Evolutionary conservation across 2,329 filamentous ascomycete species (phyloP), one percentile per base, ranked within the genome.

Genomic region (Fusarium sp.): DNA sequence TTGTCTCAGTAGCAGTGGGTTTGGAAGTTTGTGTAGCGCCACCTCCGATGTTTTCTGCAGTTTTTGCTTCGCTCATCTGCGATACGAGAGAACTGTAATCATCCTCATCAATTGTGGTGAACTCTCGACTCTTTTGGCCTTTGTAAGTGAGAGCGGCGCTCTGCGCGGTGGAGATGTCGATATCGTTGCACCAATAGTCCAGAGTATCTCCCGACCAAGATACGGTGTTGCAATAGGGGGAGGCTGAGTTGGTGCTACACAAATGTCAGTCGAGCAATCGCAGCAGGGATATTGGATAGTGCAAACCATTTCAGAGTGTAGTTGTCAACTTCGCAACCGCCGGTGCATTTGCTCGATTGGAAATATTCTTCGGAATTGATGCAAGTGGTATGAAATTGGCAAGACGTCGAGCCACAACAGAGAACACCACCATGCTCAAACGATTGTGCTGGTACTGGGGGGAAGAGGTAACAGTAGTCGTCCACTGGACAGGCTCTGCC

Each of bases 321-420:
- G 33, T 42, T 67, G 11, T 67, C 64, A 33, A 67, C 51, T 38
- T 67, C 64, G 19, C 64, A 67, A 21, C 57, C 64, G 9, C 33
- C 50, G 9, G 43, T 39, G 11, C 63, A 67, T 52, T 67, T 67
- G 13, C 38, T 67, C 3, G 51, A 67, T 8, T 39, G 15, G 17
- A 53, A 67, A n/a, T 67, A 67, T 10, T 67, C 64, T 21, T 31
- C 17, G 7, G 46, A 67, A 33, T 67, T 67, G 21, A 67, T 22
- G 17, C 64, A 67, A 36, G 57, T 50, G 8, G 63, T 34, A 9
- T 42, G 28, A 6, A 34, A 67, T n/a, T 57, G 22, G 13, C 46
- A 67, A 14, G 38, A 26, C 15, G 31, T 46, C 10, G 45, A 24
- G 15, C 44, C 42, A 28, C 57, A 66, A 28, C 64, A 67, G 26